Base-by-base conservation (phyloP, 257 asterid genomes). In the Echium plantagineum region DNA sequence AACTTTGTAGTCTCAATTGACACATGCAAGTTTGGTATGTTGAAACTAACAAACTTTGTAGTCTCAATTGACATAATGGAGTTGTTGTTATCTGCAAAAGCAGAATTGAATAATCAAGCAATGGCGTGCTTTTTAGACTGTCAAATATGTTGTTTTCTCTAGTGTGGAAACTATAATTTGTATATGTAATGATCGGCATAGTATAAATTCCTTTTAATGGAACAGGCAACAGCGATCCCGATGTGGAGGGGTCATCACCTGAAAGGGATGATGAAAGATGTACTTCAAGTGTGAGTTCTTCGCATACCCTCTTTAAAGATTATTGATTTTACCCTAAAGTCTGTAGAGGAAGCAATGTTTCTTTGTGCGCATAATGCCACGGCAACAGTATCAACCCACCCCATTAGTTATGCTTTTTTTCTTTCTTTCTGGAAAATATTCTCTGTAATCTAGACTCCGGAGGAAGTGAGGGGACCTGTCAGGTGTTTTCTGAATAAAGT, bases 241-340 rank as follows among this genome's bases (percentile, higher is more conserved):
- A 65, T 35, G 42, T 55, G 28, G 79, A 57, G 57, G 49, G 64
- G 21, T 26, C 48, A 55, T 63, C 61, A 51, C 52, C 55, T 70
- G 69, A 66, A 19, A 65, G 57, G 20, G 66, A 52, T 60, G 63
- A 61, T 57, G 73, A 38, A 52, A 48, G 59, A 63, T 5, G 58
- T 64, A 54, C 48, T 69, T 65, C 66, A 52, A 74, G 42, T 66
- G 83, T 69, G 65, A 74, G 83, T 57, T 61, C 63, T 26, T 57
- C 12, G n/a, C 42, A 55, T 55, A 20, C 20, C 51, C 62, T 58
- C 9, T 32, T 32, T 51, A 21, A 24, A 53, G 49, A 35, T 18
- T 65, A 52, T 17, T 15, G 15, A 10, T 19, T 13, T 18, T 59
- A 21, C 8, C 55, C 52, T 60, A 19, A 20, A 21, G 16, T 19